Conservation (phyloP, 2,329 filamentous ascomycete genomes). For the Venturia asperata region DNA sequence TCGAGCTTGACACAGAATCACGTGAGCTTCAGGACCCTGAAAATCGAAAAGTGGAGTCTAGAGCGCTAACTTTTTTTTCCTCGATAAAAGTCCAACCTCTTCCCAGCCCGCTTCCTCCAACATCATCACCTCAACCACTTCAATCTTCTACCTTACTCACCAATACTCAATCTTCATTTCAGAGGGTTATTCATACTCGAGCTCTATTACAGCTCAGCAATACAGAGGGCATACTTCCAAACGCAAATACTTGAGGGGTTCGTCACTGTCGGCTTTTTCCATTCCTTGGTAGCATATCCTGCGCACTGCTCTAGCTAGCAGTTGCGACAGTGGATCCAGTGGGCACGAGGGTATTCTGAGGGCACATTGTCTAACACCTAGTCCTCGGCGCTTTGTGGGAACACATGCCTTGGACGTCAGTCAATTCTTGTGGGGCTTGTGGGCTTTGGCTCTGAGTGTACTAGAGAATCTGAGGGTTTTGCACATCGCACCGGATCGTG, state of each 20-base stretch:
- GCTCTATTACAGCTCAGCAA: constrained; percentile 11
- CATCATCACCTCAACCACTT: background rate
- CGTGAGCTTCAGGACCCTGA: background rate
- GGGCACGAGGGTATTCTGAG: constrained; percentile 33
- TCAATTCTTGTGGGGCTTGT: constrained; percentile 39
- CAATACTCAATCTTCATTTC: background rate
- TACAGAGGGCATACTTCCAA: constrained; percentile 14
- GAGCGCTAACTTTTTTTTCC: background rate
- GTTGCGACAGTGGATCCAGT: constrained; percentile 31
- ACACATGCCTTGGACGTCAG: constrained; percentile 43
- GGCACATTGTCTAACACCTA: constrained; percentile 25
- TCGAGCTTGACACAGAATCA: background rate
- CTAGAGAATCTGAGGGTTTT: constrained; percentile 35
- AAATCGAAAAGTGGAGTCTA: constrained; percentile 1
- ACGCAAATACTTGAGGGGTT: constrained; percentile 10
- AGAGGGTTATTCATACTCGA: constrained; percentile 10
- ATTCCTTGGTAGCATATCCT: constrained; percentile 20
- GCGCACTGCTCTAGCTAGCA: constrained; percentile 29
- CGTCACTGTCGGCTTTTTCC: constrained; percentile 25
- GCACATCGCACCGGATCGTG: constrained; percentile 10
- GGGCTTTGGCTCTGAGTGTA: constrained; percentile 29
- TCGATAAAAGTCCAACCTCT: background rate
- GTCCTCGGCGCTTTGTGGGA: constrained; percentile 46
- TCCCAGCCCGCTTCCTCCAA: background rate
- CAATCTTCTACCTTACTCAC: background rate